Evolutionary conservation across 2,329 filamentous ascomycete species (phyloP).

Genomic region (Graphiopsis chlorocephala): DNA sequence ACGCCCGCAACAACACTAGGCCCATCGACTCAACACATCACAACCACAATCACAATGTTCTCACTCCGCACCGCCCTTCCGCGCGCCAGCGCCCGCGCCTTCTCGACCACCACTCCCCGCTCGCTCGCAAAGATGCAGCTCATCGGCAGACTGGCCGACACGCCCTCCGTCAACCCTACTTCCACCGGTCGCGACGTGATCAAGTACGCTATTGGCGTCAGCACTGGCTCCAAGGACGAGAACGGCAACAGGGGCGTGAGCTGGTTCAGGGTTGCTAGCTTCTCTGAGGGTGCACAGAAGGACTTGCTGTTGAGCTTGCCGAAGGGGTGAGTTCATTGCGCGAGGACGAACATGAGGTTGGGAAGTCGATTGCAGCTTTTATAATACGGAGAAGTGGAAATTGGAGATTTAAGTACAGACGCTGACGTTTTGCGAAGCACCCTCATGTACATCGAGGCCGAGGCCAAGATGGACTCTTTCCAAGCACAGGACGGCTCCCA

Average conservation of each 20-base stretch:
- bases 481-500: constrained; percentile 69
- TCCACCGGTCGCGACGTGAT: constrained; percentile 71
- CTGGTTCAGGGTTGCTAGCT: constrained; percentile 81
- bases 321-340: constrained; percentile 68
- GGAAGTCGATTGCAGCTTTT: not conserved
- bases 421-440: constrained; percentile 53
- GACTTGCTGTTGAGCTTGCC: constrained; percentile 70
- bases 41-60: constrained; percentile 1
- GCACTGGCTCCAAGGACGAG: constrained; percentile 64
- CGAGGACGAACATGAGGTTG: not conserved
- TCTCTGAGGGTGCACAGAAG: constrained; percentile 62
- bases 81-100: constrained; percentile 59
- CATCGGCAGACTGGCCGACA: constrained; percentile 77
- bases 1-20: not conserved
- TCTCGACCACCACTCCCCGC: constrained; percentile 66
- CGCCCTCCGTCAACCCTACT: constrained; percentile 72
- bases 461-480: constrained; percentile 66
- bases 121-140: constrained; percentile 77
- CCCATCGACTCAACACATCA: not conserved
- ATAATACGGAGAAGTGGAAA: not conserved
- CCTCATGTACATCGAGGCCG: constrained; percentile 78
- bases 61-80: constrained; percentile 18
- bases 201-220: constrained; percentile 73
- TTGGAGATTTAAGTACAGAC: not conserved
- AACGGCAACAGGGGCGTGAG: constrained; percentile 65